These are phyloP conservation scores for Eremothecium cymbalariae DNA, from an alignment of 1,139 yeast species.

Conservation along the genomic window DNA sequence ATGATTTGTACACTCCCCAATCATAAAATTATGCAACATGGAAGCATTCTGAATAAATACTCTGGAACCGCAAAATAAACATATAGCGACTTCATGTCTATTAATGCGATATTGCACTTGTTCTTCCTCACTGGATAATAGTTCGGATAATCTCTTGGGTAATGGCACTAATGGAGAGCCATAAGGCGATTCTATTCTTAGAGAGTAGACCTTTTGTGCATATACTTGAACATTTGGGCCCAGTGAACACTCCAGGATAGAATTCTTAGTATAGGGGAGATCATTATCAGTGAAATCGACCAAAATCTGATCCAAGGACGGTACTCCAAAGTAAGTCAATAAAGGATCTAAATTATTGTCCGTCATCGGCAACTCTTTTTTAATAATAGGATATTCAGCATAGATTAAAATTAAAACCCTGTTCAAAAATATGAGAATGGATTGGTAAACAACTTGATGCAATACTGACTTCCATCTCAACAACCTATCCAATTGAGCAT, in stretches of 20 bases:
- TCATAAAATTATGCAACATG: slow-evolving; percentile 35
- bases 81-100: slow-evolving; percentile 69
- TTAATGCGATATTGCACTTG: slow-evolving; percentile 12
- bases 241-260: slow-evolving; percentile 1
- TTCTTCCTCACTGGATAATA: slow-evolving; percentile 38
- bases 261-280: neutral
- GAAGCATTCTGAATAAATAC: slow-evolving; percentile 53
- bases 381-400: slow-evolving; percentile 12
- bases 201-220: slow-evolving; percentile 4
- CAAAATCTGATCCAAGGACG: neutral
- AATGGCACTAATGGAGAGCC: slow-evolving; percentile 27
- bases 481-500: neutral
- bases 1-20: slow-evolving; percentile 67
- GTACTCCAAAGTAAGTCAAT: slow-evolving; percentile 1
- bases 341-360: slow-evolving; percentile 1
- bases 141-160: slow-evolving; percentile 62
- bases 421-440: slow-evolving; percentile 17
- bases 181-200: slow-evolving; percentile 3
- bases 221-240: slow-evolving; percentile 2
- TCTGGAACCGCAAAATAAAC: slow-evolving; percentile 71
- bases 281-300: slow-evolving; percentile 1
- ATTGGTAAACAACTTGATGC: slow-evolving; percentile 11
- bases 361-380: neutral
- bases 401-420: slow-evolving; percentile 14
- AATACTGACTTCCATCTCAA: slow-evolving; percentile 7